Evolutionary conservation across 2,329 filamentous ascomycete genomes (phyloP).

Genomic region (Colletotrichum lindemuthianum): DNA sequence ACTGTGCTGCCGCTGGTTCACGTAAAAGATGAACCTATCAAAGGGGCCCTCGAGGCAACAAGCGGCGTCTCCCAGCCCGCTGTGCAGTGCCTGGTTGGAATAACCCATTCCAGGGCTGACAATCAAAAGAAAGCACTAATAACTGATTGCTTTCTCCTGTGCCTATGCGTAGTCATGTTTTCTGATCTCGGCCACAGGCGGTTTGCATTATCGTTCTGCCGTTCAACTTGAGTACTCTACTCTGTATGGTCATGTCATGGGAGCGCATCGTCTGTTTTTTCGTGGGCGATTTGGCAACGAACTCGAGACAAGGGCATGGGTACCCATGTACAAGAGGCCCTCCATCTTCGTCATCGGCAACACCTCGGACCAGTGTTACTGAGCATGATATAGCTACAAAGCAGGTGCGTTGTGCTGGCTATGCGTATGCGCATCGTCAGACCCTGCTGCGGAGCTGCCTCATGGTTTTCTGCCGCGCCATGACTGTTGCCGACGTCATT

Average conservation of each 20-base stretch:
- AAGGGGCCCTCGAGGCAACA: conserved; percentile 8
- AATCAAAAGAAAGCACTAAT: conserved; percentile 18
- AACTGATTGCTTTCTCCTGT: too few species aligned
- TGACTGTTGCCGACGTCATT: conserved; percentile 35
- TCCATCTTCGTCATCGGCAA: conserved; percentile 24
- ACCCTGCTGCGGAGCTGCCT: conserved; percentile 30
- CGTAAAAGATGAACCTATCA: conserved; percentile 37
- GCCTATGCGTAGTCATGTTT: too few species aligned
- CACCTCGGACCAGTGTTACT: conserved; percentile 22
- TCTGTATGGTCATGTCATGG: conserved; percentile 14
- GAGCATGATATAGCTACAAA: conserved; percentile 17
- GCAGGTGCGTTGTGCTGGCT: conserved; percentile 31
- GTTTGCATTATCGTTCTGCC: neutral
- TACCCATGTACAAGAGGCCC: conserved; percentile 16
- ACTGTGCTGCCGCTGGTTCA: conserved; percentile 35
- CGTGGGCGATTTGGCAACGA: conserved; percentile 13
- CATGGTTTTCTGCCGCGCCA: conserved; percentile 22
- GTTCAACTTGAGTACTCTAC: conserved; percentile 23
- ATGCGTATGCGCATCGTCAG: conserved; percentile 15
- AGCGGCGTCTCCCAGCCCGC: conserved; percentile 21
- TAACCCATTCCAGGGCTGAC: conserved; percentile 28
- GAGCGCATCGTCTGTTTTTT: conserved; percentile 3
- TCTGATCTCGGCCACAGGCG: too few species aligned
- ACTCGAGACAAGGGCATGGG: conserved; percentile 31
- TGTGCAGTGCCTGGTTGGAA: conserved; percentile 13